A percentile compares a stretch with the other conserved stretches of the same genome.
Evolutionary conservation across 2,329 filamentous ascomycete species (phyloP).

Genomic region (Fusarium verrucosum): DNA sequence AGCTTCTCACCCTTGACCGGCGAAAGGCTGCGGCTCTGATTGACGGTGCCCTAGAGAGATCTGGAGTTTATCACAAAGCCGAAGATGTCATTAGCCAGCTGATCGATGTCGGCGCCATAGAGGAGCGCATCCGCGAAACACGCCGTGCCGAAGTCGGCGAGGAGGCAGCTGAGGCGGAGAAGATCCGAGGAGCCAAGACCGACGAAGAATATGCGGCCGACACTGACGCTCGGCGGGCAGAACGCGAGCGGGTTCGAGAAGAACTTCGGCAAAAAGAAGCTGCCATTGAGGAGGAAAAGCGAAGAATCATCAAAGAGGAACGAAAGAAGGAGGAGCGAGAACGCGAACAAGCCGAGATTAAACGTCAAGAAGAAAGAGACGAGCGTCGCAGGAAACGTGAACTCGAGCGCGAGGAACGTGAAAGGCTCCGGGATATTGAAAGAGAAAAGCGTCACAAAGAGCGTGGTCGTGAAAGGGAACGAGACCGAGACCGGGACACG

Average conservation of each 20-base stretch:
- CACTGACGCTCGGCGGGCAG: constrained; percentile 66
- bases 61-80: constrained; percentile 77
- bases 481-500: constrained; percentile 44
- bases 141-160: constrained; percentile 74
- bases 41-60: constrained; percentile 80
- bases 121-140: constrained; percentile 74
- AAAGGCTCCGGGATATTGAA: constrained; percentile 54
- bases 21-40: constrained; percentile 78
- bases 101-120: constrained; percentile 74
- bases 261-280: constrained; percentile 67
- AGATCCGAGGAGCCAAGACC: constrained; percentile 72
- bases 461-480: constrained; percentile 51
- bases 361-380: constrained; percentile 61
- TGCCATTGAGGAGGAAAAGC: constrained; percentile 70
- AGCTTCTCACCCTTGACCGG: constrained; percentile 77
- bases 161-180: constrained; percentile 73
- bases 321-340: constrained; percentile 61
- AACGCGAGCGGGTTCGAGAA: constrained; percentile 69
- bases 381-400: constrained; percentile 61
- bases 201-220: constrained; percentile 78
- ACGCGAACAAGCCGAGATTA: constrained; percentile 59
- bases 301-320: constrained; percentile 66
- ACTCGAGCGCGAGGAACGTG: constrained; percentile 65
- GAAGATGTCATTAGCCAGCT: constrained; percentile 73
- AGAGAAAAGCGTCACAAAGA: constrained; percentile 54